Base-by-base conservation (phyloP, 208 protist genomes). In the Borovskyia barvae region DNA sequence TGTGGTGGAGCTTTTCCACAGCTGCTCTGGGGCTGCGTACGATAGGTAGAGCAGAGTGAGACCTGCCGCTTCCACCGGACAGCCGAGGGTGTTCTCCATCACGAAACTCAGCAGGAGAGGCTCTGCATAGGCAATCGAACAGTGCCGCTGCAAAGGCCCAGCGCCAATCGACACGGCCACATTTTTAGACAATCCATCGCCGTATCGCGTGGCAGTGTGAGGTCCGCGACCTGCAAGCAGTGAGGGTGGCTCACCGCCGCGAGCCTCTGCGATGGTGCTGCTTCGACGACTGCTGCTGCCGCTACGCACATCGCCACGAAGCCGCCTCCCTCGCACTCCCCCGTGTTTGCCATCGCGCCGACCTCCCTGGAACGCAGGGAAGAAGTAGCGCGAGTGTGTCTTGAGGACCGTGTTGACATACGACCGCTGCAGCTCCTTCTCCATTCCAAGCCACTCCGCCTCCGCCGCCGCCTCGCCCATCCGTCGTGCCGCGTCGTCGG, bases 1-100 rank as follows among this genome's bases (percentile, higher is more conserved):
- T 37, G 75, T 82, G 22, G 62, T 53, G n/a, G 72, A 62, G 47
- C 80, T 93, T 53, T 86, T 88, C 77, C 80, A 90, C 25, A 90
- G 66, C 58, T 82, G 56, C n/a, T 74, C 68, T 6, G 81, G 85
- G 24, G 72, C 70, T 19, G 41, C 29, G 41, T 48, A 53, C 8
- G 80, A 41, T 5, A 91, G 66, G 75, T 87, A 90, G 14, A 93
- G 70, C 12, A 93, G 54, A 43, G 76, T 81, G 35, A 90, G 39
- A 17, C 72, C 61, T 40, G 72, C 59, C 30, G 64, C 81, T 30
- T 53, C 77, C 8, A 93, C 30, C n/a, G 62, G 7, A 42, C 61
- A 70, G 37, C 80, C 87, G 62, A 83, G 33, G 15, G 83, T 56
- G 66, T 93, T 90, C 41, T 73, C 50, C 62, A 93, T 61, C 29